Conservation (phyloP, 495 filamentous ascomycete genomes). For the Podospora pseudocomata region DNA sequence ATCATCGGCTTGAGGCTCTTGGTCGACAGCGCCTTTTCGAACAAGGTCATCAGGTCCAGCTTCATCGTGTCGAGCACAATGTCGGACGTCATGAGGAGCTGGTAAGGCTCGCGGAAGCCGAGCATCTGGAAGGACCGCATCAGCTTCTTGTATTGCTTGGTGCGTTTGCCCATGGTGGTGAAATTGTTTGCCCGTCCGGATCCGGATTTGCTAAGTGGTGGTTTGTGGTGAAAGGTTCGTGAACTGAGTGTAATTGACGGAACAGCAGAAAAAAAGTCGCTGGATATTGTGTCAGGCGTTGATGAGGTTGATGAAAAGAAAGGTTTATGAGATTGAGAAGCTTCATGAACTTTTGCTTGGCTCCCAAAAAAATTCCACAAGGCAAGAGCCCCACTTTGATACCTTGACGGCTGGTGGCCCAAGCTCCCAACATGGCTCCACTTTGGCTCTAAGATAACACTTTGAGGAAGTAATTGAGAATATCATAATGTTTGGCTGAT, state of each 20-base stretch:
- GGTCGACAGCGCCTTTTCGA: conserved; percentile 66
- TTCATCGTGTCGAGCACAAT: conserved; percentile 48
- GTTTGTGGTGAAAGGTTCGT: background rate
- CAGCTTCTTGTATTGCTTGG: conserved; percentile 93
- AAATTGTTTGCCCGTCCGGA: conserved; percentile 4
- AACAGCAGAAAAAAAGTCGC: background rate
- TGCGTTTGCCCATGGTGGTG: conserved; percentile 64
- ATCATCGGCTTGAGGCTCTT: conserved; percentile 71
- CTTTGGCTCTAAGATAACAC: background rate
- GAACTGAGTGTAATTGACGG: background rate
- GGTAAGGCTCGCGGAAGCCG: conserved; percentile 86
- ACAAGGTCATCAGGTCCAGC: conserved; percentile 64
- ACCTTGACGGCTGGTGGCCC: conserved; percentile 7
- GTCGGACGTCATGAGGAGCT: conserved; percentile 60
- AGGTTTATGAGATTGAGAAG: conserved; percentile 4
- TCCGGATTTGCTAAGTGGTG: background rate
- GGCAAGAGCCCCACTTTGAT: conserved; percentile 12
- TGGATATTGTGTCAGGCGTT: background rate
- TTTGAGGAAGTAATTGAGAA: background rate
- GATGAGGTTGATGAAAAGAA: conserved; percentile 1
- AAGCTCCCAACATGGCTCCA: conserved; percentile 6
- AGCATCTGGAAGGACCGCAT: conserved; percentile 69
- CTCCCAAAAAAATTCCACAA: conserved; percentile 25
- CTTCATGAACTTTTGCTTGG: conserved; percentile 1
- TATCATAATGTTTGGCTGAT: background rate